Base-by-base conservation (phyloP, 768 basidiomycete genomes). In the Tephrocybe sp. region DNA sequence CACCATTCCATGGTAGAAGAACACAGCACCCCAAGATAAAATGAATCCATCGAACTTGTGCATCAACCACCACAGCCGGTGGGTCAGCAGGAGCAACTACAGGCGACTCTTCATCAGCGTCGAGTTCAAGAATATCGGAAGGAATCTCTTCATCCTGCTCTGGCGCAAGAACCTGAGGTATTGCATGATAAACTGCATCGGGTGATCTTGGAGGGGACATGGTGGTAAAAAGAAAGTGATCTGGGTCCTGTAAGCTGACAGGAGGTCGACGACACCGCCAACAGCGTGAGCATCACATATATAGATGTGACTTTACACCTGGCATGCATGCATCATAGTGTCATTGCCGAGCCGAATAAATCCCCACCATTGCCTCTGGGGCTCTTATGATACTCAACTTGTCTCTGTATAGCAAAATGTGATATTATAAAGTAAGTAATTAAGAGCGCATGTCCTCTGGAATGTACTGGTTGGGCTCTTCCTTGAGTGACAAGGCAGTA, bases 1-100 rank as follows among this genome's bases (percentile, higher is more conserved):
- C 65, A 93, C 93, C 92, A 63, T 94, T 96, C 93, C 93, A 97
- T 24, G 90, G 86, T 15, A 97, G 68, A 6, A 97, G 75, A 3
- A 87, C 79, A 17, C 90, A 87, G 50, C 86, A 86, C 2, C 93
- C 60, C 36, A 61, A 48, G 12, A 61, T 26, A 57, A 90, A 88
- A 58, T 84, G 78, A 36, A 85, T 78, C 83, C 85, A 86, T 44
- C 71, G 67, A 59, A 85, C 76, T 40, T 70, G 73, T 37, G 68
- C 40, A 52, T 82, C 75, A 14, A 53, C 63, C 24, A 68, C 57
- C 26, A 64, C 61, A 43, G 65, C 54, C 51, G 63, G 58, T 23
- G 58, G 68, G 49, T 61, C 69, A 15, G 55, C 58, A 46, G 63
- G 62, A 45, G 50, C 49, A 28, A 55, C 50, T 33, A 45, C 57